Percentiles rank a stretch among this genome's conserved stretches.
Conservation (phyloP, 2,329 filamentous ascomycete species). For the Colletotrichum endophyticum region DNA sequence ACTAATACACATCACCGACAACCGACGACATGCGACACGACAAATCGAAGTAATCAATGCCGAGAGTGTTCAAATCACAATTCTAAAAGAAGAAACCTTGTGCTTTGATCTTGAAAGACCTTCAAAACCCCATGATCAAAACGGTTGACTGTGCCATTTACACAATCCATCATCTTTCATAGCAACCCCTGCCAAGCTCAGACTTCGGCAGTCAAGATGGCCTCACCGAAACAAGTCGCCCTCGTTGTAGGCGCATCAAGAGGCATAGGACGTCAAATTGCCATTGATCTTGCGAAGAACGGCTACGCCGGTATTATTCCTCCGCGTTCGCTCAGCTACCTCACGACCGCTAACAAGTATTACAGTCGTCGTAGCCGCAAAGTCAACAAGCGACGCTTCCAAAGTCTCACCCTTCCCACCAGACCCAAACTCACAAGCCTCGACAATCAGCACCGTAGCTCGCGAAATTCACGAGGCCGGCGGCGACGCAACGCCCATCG, state of each 20-base stretch:
- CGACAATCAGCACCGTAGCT: slow-evolving; percentile 81
- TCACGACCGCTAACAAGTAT: background rate
- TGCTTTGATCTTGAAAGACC: background rate
- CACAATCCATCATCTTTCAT: background rate
- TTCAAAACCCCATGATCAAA: background rate
- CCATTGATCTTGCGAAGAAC: slow-evolving; percentile 74
- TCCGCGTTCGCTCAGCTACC: background rate
- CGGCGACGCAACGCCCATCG: slow-evolving; percentile 67
- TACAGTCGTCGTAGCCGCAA: slow-evolving; percentile 77
- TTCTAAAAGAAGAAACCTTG: fast-evolving
- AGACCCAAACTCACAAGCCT: slow-evolving; percentile 74
- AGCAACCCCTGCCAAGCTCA: background rate
- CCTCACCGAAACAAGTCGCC: slow-evolving; percentile 52
- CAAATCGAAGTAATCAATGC: background rate
- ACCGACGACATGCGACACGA: background rate
- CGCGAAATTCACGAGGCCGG: slow-evolving; percentile 73
- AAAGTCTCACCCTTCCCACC: slow-evolving; percentile 69
- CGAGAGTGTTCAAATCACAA: background rate
- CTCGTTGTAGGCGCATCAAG: slow-evolving; percentile 78
- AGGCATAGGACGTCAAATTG: slow-evolving; percentile 82
- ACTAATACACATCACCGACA: slow-evolving; percentile 7
- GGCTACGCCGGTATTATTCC: slow-evolving; percentile 67
- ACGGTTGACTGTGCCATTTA: background rate
- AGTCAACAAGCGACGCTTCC: slow-evolving; percentile 70
- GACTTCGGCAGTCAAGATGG: background rate